Conservation (phyloP, 2,329 filamentous ascomycete species). For the Verticillium longisporum region DNA sequence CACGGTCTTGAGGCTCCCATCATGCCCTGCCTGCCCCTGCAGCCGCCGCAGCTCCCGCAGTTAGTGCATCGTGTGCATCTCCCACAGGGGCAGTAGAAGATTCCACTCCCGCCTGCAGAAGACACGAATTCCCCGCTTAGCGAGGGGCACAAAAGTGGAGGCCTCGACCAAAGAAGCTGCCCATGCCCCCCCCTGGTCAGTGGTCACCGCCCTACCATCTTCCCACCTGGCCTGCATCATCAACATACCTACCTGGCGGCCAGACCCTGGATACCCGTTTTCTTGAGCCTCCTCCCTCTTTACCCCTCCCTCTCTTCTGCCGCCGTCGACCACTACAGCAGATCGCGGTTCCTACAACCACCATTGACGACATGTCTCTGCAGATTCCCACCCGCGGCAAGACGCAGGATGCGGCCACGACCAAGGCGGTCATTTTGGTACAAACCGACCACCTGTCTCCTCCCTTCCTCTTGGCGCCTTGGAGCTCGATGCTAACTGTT, state of each 20-base stretch:
- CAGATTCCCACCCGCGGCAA: slow-evolving; percentile 49
- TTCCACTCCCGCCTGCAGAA: neutral
- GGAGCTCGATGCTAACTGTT: slow-evolving; percentile 13
- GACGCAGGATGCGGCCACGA: slow-evolving; percentile 47
- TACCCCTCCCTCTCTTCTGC: neutral
- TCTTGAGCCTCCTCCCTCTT: neutral
- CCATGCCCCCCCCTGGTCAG: neutral
- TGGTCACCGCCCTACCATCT: neutral
- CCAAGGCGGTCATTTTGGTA: slow-evolving; percentile 94
- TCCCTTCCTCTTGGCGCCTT: slow-evolving; percentile 5
- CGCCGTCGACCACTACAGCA: neutral
- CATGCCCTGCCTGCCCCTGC: neutral
- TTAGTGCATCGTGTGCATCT: neutral
- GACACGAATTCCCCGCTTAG: neutral
- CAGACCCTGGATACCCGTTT: neutral
- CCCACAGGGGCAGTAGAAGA: neutral
- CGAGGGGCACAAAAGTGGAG: neutral
- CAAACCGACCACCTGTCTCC: slow-evolving; percentile 17
- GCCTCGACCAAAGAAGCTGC: neutral
- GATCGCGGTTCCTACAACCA: neutral
- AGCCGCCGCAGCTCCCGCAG: neutral
- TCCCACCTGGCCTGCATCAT: neutral
- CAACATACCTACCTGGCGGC: neutral
- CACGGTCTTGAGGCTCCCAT: neutral
- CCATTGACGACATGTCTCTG: slow-evolving; percentile 39